Evolutionary conservation across 805 yeast species (phyloP).

Genomic region (Metschnikowia bowlesiae): DNA sequence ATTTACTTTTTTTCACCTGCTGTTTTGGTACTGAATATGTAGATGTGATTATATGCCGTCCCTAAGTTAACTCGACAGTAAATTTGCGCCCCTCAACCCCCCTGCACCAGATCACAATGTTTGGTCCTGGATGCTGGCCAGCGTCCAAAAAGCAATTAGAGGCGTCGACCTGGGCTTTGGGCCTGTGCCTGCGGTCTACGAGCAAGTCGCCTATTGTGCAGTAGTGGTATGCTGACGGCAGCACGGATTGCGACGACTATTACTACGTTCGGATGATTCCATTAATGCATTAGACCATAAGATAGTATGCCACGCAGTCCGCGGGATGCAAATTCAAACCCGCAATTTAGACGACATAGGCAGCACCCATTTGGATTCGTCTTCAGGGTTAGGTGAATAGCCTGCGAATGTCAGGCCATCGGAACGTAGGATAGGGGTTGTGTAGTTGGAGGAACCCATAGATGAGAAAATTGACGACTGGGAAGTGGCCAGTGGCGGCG

Average conservation of each 20-base stretch:
- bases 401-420: constrained; percentile 10
- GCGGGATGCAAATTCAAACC: background rate
- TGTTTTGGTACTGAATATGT: background rate
- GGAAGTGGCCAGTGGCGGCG: constrained; percentile 43
- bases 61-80: too few species aligned
- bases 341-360: constrained; percentile 13
- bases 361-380: constrained; percentile 16
- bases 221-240: too few species aligned
- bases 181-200: too few species aligned
- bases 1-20: background rate
- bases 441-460: constrained; percentile 14
- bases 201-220: too few species aligned
- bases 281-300: background rate
- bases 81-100: too few species aligned
- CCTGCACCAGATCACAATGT: too few species aligned
- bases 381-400: constrained; percentile 13
- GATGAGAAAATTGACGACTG: constrained; percentile 35
- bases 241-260: too few species aligned
- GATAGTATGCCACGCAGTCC: background rate
- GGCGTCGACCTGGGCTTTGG: too few species aligned
- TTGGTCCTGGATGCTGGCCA: too few species aligned
- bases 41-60: background rate
- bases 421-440: constrained; percentile 14
- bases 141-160: too few species aligned
- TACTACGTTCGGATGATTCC: background rate